Conservation (phyloP, 2,329 filamentous ascomycete species). For the Aspergillus latus region DNA sequence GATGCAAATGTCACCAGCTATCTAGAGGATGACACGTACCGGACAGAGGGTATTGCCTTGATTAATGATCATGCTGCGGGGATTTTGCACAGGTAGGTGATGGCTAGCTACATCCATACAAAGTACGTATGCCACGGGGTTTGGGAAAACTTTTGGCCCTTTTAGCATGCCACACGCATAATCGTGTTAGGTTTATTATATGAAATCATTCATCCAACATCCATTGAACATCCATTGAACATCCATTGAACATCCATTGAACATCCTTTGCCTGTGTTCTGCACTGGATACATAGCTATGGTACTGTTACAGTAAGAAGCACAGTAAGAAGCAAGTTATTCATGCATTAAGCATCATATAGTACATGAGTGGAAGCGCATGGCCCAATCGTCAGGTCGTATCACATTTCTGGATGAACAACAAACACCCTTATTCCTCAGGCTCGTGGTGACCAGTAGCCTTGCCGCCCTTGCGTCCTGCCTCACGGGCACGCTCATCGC, state of each 20-base stretch:
- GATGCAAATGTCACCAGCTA: slow-evolving; percentile 5
- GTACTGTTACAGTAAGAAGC: too few species aligned
- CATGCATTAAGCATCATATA: not conserved
- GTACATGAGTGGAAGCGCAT: not conserved
- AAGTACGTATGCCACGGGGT: too few species aligned
- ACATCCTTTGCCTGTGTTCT: too few species aligned
- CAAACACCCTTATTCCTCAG: slow-evolving; percentile 2
- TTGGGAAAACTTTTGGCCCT: too few species aligned
- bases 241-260: too few species aligned
- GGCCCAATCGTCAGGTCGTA: not conserved
- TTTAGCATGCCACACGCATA: too few species aligned
- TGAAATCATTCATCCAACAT: too few species aligned
- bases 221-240: too few species aligned
- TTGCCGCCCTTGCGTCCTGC: slow-evolving; percentile 57
- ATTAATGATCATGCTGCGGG: slow-evolving; percentile 4
- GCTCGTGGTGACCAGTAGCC: slow-evolving; percentile 9
- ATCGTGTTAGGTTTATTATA: too few species aligned
- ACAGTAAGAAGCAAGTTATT: not conserved
- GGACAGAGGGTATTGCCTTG: slow-evolving; percentile 4
- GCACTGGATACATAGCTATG: not conserved
- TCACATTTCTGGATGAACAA: not conserved
- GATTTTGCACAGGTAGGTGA: slow-evolving; percentile 1
- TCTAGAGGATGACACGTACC: slow-evolving; percentile 10
- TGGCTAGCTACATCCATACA: not conserved
- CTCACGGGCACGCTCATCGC: slow-evolving; percentile 54